phyloP scores from a whole-genome alignment of 1,284 basidiomycete species.

The Leccinum glutinopallens region DNA sequence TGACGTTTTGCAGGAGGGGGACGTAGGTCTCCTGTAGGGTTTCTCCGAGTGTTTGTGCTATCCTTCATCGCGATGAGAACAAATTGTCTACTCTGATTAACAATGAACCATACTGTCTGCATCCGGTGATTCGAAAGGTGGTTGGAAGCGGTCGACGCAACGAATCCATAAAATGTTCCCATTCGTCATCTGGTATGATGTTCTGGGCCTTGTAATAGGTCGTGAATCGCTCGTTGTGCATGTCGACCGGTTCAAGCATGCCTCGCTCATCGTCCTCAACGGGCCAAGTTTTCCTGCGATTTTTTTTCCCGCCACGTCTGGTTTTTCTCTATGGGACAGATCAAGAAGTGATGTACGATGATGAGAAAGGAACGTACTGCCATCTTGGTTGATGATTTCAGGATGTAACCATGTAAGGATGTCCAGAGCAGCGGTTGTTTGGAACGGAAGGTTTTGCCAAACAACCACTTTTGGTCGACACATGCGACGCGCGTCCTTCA shows the following conservation, averaged over 20 bases:
- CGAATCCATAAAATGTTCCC: conserved; percentile 73
- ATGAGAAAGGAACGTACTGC: conserved; percentile 18
- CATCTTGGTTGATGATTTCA: conserved; percentile 18
- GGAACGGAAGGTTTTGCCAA: conserved; percentile 37
- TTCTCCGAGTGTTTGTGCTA: conserved; percentile 27
- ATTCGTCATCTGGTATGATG: conserved; percentile 76
- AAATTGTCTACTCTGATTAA: neutral
- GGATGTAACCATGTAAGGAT: conserved; percentile 1
- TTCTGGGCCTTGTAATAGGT: conserved; percentile 78
- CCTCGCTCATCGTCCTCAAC: conserved; percentile 37
- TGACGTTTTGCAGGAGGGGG: conserved; percentile 73
- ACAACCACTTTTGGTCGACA: conserved; percentile 32
- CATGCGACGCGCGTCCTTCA: conserved; percentile 37
- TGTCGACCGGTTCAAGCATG: conserved; percentile 56
- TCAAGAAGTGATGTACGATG: neutral
- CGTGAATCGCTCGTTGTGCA: conserved; percentile 74
- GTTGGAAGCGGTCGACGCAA: conserved; percentile 84
- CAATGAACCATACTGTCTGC: conserved; percentile 64
- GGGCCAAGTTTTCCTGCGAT: conserved; percentile 11
- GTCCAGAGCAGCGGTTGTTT: conserved; percentile 29
- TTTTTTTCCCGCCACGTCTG: conserved; percentile 9
- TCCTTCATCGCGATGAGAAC: conserved; percentile 24
- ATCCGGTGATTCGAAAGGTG: conserved; percentile 92
- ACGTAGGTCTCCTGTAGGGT: conserved; percentile 65
- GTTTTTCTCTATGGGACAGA: conserved; percentile 18